phyloP scores from a whole-genome alignment of 2,329 filamentous ascomycete species.

The Macrophomina phaseolina region DNA sequence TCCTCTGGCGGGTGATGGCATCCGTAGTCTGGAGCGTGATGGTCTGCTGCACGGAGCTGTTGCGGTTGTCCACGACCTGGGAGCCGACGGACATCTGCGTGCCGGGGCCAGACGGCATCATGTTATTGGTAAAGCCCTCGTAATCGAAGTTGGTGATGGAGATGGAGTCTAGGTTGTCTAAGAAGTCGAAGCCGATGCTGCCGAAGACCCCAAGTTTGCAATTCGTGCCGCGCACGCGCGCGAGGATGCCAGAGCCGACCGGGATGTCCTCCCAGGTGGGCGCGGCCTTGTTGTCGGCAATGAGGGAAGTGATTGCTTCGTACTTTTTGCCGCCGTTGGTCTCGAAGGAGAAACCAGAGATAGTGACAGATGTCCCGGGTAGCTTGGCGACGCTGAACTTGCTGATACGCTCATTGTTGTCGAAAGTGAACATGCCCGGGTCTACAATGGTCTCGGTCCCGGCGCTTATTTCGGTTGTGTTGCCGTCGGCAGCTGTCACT shows the following conservation, averaged over 20 bases:
- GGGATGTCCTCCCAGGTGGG: not conserved
- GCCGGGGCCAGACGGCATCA: constrained; percentile 1
- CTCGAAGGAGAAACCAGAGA: constrained; percentile 1
- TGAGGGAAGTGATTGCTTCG: not conserved
- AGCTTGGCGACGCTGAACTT: constrained; percentile 5
- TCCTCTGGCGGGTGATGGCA: not conserved
- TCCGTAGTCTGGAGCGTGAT: constrained; percentile 5
- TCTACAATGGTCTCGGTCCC: constrained; percentile 5
- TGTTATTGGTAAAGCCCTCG: constrained; percentile 6
- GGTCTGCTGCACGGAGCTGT: constrained; percentile 11
- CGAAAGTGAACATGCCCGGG: not conserved
- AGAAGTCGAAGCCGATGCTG: not conserved
- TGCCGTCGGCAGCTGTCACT: not conserved
- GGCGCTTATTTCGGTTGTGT: not conserved
- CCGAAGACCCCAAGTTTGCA: constrained; percentile 1
- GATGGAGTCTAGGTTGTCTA: constrained; percentile 1
- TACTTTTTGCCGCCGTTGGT: not conserved
- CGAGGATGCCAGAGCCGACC: not conserved
- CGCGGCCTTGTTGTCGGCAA: not conserved
- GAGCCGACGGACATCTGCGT: not conserved
- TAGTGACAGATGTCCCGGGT: not conserved
- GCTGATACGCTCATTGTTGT: not conserved
- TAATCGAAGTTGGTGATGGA: constrained; percentile 8
- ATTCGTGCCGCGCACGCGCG: not conserved
- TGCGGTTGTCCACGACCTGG: constrained; percentile 8